Evolutionary conservation across 345 rosid species (phyloP).

Genomic region (Triadica sebifera): DNA sequence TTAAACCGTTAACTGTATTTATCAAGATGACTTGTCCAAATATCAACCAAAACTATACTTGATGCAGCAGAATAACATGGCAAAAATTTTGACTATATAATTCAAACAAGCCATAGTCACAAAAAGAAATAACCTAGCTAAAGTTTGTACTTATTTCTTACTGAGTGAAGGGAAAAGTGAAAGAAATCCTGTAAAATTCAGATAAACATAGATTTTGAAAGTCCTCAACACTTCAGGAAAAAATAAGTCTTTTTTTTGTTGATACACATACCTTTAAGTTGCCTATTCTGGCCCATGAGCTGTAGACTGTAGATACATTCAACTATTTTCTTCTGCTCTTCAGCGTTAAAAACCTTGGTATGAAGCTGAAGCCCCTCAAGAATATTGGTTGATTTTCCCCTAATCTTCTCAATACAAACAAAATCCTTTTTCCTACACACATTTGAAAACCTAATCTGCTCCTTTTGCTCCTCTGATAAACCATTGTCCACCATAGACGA

Average conservation of each 20-base stretch:
- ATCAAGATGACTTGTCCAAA: background rate
- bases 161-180: background rate
- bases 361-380: conserved; percentile 61
- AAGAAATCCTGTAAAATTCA: no score
- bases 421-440: conserved; percentile 52
- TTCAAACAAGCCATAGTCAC: background rate
- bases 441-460: conserved; percentile 29
- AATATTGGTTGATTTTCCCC: conserved; percentile 47
- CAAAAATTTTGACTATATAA: background rate
- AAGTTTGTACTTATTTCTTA: background rate
- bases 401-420: conserved; percentile 42
- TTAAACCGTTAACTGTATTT: background rate
- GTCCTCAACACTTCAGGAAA: background rate
- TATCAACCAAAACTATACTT: background rate
- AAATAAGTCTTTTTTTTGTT: background rate
- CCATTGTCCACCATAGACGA: conserved; percentile 1
- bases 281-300: conserved; percentile 48
- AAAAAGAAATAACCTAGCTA: background rate
- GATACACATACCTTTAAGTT: conserved; percentile 42
- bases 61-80: background rate
- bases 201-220: background rate
- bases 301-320: conserved; percentile 48
- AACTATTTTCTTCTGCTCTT: conserved; percentile 62
- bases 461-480: conserved; percentile 34
- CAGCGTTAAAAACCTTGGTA: conserved; percentile 45